Conservation (phyloP, 1,284 basidiomycete species). For the Leucoagaricus sp. region DNA sequence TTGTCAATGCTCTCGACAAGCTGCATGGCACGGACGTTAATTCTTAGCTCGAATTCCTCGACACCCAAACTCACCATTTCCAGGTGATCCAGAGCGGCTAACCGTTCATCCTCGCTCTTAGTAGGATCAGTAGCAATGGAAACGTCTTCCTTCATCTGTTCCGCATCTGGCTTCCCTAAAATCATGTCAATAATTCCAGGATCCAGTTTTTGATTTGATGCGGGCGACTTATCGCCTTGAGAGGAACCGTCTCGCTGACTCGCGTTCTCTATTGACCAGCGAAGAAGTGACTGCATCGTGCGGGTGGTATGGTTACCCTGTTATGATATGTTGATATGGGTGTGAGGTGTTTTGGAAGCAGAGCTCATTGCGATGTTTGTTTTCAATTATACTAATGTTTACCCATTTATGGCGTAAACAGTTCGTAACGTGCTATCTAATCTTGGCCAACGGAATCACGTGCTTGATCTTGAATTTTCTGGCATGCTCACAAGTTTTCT, state of each 20-base stretch:
- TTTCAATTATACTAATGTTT: neutral
- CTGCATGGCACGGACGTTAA: constrained; percentile 38
- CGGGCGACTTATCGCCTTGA: constrained; percentile 30
- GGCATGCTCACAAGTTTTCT: neutral
- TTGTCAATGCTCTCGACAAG: constrained; percentile 95
- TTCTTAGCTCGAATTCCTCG: neutral
- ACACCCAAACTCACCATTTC: constrained; percentile 75
- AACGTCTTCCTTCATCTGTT: constrained; percentile 88
- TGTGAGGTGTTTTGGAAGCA: neutral
- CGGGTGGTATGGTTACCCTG: neutral
- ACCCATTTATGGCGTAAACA: neutral
- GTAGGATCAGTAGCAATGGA: constrained; percentile 67
- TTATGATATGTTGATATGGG: neutral
- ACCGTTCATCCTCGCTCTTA: constrained; percentile 63
- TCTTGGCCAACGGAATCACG: constrained; percentile 3
- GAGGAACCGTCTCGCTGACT: constrained; percentile 29
- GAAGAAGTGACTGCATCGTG: constrained; percentile 67
- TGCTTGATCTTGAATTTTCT: neutral
- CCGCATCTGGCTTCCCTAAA: constrained; percentile 83
- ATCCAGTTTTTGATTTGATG: constrained; percentile 57
- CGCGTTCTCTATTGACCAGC: constrained; percentile 77
- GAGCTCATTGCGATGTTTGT: neutral
- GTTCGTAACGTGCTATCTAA: constrained; percentile 1
- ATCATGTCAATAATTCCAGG: constrained; percentile 85
- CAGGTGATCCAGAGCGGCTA: constrained; percentile 88